Evolutionary conservation across 2,329 filamentous ascomycete species (phyloP), one percentile per base, ranked within the genome.

Genomic region (Sporothrix phasma): DNA sequence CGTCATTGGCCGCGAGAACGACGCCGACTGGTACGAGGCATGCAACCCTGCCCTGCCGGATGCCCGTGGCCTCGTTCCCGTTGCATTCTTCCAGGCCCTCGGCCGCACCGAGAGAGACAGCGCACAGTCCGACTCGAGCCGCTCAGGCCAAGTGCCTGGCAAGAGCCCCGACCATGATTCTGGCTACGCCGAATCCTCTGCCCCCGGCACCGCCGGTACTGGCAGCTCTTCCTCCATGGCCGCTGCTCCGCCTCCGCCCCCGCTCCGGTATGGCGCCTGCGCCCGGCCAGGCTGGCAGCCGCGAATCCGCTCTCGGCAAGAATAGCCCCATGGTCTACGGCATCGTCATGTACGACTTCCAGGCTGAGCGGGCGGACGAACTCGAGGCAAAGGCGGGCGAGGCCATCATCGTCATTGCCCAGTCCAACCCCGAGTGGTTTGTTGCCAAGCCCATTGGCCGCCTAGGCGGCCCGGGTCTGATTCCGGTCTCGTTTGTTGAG

Each of bases 351-450:
- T 97, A 97, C 75, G 92, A 97, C 76, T 99, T 99, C 76, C 86
- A 90, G 69, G 94, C 94, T 0, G 93, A 97, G 76, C 81, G 93
- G 64, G 89, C 92, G n/a, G 94, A 99, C 74, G 94, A 99, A 77
- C 78, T 99, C 65, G 92, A 97, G 69, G 94, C 94, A 58, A 95
- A 96, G 75, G 89, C 91, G 54, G 93, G 92, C 65, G 94, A 99
- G 76, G 90, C 92, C 62, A 97, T 99, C 72, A 97, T 99, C 69
- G 92, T 99, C 63, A 97, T 97, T 73, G 94, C 94, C 51, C 94
- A 97, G 75, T 97, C 93, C 6, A 97, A 97, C 72, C 91, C 93
- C 5, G 94, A 99, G 76, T 99, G 94, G 94, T 97, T 97, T 72
- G 93, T 99, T 67, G 94, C 94, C 60, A 99, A 99, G 77, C 94